Evolutionary conservation across 306 rosid species (phyloP).

Genomic region (Albizia julibrissin): DNA sequence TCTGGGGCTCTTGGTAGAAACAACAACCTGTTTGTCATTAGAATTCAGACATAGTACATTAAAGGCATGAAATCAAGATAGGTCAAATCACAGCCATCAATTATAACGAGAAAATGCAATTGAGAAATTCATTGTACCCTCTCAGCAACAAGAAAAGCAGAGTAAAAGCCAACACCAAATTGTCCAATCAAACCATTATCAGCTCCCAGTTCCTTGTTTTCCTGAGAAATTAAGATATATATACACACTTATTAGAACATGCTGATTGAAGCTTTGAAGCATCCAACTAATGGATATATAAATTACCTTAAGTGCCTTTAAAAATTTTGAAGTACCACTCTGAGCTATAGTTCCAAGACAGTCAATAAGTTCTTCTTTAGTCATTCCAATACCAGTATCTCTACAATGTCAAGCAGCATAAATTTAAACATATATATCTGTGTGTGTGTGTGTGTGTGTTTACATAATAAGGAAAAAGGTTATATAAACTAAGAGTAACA

Average conservation of each 20-base stretch:
- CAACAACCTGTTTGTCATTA: conserved; percentile 67
- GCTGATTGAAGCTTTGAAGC: conserved; percentile 8
- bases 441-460: too few relatives aligned
- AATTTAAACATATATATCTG: conserved; percentile 26
- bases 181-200: conserved; percentile 94
- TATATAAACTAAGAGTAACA: conserved; percentile 9
- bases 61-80: conserved; percentile 19
- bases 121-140: conserved; percentile 53
- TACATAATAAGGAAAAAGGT: neutral
- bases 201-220: conserved; percentile 86
- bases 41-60: conserved; percentile 36
- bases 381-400: conserved; percentile 98
- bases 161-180: conserved; percentile 98
- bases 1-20: conserved; percentile 92
- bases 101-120: neutral
- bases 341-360: conserved; percentile 99
- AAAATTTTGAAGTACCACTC: conserved; percentile 98
- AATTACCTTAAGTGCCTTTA: conserved; percentile 88
- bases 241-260: neutral
- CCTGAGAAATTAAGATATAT: conserved; percentile 38
- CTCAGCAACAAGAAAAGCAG: conserved; percentile 96
- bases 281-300: neutral
- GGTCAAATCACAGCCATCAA: conserved; percentile 1
- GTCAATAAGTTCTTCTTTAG: conserved; percentile 87
- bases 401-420: conserved; percentile 37